Evolutionary conservation across 2,329 filamentous ascomycete species (phyloP).

Genomic region (Myriangium duriaei): DNA sequence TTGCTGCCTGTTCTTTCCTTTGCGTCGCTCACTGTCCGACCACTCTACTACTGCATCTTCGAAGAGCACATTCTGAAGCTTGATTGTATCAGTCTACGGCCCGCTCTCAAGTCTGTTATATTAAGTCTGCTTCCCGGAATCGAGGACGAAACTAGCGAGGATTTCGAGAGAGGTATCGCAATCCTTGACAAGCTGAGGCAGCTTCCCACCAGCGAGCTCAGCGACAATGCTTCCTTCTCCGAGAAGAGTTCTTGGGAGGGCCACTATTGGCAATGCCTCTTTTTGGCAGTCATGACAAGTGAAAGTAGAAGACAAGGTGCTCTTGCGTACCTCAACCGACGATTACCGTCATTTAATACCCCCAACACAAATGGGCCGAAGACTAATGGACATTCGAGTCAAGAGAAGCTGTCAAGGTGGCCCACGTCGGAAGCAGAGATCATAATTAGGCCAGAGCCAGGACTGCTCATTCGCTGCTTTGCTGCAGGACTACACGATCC

Average conservation of each 20-base stretch:
- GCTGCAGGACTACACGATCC: conserved; percentile 78
- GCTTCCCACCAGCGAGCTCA: conserved; percentile 42
- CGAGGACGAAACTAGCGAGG: conserved; percentile 93
- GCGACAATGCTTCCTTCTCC: conserved; percentile 38
- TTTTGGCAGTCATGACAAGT: conserved; percentile 84
- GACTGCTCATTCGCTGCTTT: conserved; percentile 80
- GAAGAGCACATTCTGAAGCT: conserved; percentile 68
- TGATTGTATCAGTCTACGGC: conserved; percentile 58
- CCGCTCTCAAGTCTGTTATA: conserved; percentile 81
- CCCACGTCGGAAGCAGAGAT: conserved; percentile 40
- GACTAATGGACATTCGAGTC: conserved; percentile 1
- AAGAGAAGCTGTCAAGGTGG: conserved; percentile 26
- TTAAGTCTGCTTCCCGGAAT: conserved; percentile 80
- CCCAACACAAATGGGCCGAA: conserved; percentile 16
- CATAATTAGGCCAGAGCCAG: conserved; percentile 82
- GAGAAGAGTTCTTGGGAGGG: conserved; percentile 42
- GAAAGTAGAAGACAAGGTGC: conserved; percentile 73
- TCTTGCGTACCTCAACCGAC: conserved; percentile 70
- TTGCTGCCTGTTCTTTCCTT: conserved; percentile 84
- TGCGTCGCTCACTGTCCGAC: conserved; percentile 81
- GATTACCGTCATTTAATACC: conserved; percentile 57
- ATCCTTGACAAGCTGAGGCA: conserved; percentile 68
- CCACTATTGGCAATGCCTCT: conserved; percentile 98
- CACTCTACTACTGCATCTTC: conserved; percentile 70
- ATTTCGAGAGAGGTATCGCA: conserved; percentile 77